Conservation (phyloP, 2,329 filamentous ascomycete genomes). For the Thielaviopsis musarum region DNA sequence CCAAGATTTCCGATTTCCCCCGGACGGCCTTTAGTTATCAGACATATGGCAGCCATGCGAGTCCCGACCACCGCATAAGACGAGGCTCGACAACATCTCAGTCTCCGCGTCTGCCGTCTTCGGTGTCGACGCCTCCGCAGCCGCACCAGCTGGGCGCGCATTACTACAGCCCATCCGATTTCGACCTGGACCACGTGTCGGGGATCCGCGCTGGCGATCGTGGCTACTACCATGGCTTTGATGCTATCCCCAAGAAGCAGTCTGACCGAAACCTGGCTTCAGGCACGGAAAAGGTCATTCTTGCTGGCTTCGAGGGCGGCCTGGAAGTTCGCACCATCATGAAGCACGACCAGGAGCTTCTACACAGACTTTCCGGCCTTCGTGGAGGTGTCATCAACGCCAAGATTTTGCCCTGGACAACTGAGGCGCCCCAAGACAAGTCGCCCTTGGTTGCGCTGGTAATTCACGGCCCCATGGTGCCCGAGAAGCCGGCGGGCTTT, state of each 20-base stretch:
- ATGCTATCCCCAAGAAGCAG: constrained; percentile 38
- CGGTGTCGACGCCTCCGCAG: constrained; percentile 39
- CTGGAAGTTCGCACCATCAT: constrained; percentile 60
- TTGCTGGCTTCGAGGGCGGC: constrained; percentile 67
- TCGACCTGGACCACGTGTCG: constrained; percentile 41
- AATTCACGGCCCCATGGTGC: constrained; percentile 56
- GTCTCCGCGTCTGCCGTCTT: constrained; percentile 25
- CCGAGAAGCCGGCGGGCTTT: constrained; percentile 14
- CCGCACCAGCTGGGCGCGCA: constrained; percentile 63
- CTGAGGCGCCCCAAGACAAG: constrained; percentile 30
- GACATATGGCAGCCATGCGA: neutral
- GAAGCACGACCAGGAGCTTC: constrained; percentile 51
- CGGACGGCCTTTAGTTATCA: neutral
- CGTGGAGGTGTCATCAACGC: constrained; percentile 66
- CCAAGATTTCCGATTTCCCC: neutral
- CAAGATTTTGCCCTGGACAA: constrained; percentile 61
- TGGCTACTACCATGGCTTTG: constrained; percentile 69
- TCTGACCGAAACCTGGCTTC: constrained; percentile 19
- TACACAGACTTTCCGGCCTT: constrained; percentile 58
- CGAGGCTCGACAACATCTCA: constrained; percentile 36
- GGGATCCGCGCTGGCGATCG: constrained; percentile 47
- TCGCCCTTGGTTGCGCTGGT: constrained; percentile 60
- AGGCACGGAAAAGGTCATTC: constrained; percentile 44
- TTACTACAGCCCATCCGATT: constrained; percentile 58
- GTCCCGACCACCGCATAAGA: constrained; percentile 13